These are phyloP conservation scores for Agapanthus africanus DNA, from an alignment of 106 monocot species.

Conservation along the genomic window DNA sequence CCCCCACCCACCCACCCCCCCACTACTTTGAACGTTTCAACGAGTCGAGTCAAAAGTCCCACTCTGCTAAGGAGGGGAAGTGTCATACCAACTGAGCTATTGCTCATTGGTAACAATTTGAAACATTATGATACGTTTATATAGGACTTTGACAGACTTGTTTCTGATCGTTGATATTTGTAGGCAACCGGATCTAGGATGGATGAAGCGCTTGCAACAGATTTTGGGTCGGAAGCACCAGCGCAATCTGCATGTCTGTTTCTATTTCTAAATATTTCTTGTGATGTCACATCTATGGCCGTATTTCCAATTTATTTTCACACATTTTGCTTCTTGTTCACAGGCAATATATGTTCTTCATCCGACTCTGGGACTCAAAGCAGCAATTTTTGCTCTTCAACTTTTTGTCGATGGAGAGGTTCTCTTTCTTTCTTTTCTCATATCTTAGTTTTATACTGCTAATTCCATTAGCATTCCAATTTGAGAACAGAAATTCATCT, in stretches of 20 bases:
- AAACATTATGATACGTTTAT: no score
- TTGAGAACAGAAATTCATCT: no score
- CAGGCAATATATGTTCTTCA: conserved; percentile 97
- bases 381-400: conserved; percentile 75
- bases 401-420: conserved; percentile 91
- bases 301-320: no score
- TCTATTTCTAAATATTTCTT: neutral
- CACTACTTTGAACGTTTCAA: no score
- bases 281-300: neutral
- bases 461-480: no score
- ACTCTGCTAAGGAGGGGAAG: no score
- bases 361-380: conserved; percentile 86
- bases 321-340: neutral
- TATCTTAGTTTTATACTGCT: no score
- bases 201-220: conserved; percentile 91
- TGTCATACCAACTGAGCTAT: no score
- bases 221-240: conserved; percentile 92
- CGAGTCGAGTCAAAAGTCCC: no score
- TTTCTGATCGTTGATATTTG: neutral
- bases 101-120: no score
- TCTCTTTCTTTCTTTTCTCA: neutral
- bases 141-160: no score
- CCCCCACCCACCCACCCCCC: no score
- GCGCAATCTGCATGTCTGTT: conserved; percentile 78
- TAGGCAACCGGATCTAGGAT: conserved; percentile 97